Base-by-base conservation (phyloP, 768 basidiomycete species). In the Rhodotorula paludigena region DNA sequence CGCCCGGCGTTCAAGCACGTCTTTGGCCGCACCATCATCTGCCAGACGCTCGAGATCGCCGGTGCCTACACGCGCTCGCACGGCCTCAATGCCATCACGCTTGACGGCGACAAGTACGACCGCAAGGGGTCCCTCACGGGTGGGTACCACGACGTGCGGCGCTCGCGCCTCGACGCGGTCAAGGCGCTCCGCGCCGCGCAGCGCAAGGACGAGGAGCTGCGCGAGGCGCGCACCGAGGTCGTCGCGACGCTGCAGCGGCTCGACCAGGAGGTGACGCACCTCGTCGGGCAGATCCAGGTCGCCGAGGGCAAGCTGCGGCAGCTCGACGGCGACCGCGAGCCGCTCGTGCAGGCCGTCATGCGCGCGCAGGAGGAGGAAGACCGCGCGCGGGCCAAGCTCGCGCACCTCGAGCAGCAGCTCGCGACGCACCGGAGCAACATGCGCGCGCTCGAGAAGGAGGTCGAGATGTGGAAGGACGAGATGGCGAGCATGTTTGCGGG, bases 41-140 rank as follows among this genome's bases (percentile, higher is more conserved):
- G 94, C 77, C 85, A 88, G 52, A 91, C 96, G 77, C 84, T 99
- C 63, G 87, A 87, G 15, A 87, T 92, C 70, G 93, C 92, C 32
- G 90, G 92, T 11, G 89, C 90, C 15, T 98, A 96, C 77, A 91
- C 93, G 57, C 89, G 94, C 78, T 89, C 87, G 74, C 92, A 98
- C 76, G 87, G 87, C 3, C 88, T 98, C 77, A 97, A 94, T 79
- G 92, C 92, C 30, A 98, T 98, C 78, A 99, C 96, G 2, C 84
- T 96, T 45, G 93, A 94, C 73, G 96, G 96, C 56, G 96, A 99
- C 82, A 92, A 91, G 76, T 92, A 94, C 60, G 96, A 99, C 77
- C 85, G 92, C 58, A 97, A 94, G 77, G 96, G 96, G 69, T 87
- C 93, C 3, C 80, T 99, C 55, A 98, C 93, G 0, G 96, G 96